phyloP scores from a whole-genome alignment of 257 asterid genomes.

The Pogostemon cablin region DNA sequence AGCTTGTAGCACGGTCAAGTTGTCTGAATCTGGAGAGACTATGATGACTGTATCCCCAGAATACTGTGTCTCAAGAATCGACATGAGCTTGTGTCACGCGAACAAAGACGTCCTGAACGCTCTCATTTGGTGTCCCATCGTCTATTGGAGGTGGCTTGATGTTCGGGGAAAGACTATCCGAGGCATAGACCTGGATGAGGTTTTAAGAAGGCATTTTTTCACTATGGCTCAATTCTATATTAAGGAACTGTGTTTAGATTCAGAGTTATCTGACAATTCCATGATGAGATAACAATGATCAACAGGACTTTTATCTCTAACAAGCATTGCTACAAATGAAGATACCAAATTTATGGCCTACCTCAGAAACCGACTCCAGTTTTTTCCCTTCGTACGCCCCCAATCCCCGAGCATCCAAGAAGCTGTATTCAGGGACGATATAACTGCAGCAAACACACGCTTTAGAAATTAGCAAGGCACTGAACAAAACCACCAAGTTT shows the following conservation, averaged over 20 bases:
- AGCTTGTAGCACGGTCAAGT: conserved; percentile 76
- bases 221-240: background rate
- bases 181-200: conserved; percentile 65
- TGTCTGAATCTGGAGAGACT: conserved; percentile 93
- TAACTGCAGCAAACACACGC: conserved; percentile 45
- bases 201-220: conserved; percentile 21
- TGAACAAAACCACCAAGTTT: conserved; percentile 20
- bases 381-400: conserved; percentile 92
- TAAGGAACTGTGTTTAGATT: background rate
- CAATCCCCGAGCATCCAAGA: conserved; percentile 97
- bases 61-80: conserved; percentile 90
- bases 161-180: conserved; percentile 73
- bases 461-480: background rate
- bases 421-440: conserved; percentile 91
- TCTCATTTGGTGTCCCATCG: conserved; percentile 93
- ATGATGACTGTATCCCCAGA: conserved; percentile 73
- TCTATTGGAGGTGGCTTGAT: conserved; percentile 83
- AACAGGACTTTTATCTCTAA: no score
- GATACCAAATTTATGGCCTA: conserved; percentile 23
- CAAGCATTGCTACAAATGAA: background rate
- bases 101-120: conserved; percentile 87
- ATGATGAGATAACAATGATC: background rate
- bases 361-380: conserved; percentile 71
- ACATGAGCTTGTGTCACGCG: conserved; percentile 96
- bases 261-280: background rate